These are phyloP conservation scores for Colletotrichum acutatum DNA, from an alignment of 2,329 filamentous ascomycete genomes.

Conservation along the genomic window DNA sequence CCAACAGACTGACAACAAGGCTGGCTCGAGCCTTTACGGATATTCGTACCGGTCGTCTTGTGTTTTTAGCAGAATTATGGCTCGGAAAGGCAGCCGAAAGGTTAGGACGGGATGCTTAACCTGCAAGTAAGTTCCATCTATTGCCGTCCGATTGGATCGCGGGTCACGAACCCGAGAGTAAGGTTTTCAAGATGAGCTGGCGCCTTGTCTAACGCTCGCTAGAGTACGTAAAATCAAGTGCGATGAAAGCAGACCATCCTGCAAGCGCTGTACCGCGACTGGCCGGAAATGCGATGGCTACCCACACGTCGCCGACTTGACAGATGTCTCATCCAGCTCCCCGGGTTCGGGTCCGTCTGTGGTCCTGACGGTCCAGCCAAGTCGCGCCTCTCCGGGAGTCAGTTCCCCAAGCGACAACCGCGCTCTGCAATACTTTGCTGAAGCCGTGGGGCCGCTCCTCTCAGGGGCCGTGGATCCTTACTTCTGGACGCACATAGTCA, in stretches of 20 bases:
- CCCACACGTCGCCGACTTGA: slow-evolving; percentile 37
- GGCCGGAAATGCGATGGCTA: slow-evolving; percentile 70
- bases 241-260: slow-evolving; percentile 65
- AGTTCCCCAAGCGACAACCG: slow-evolving; percentile 27
- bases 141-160: not conserved
- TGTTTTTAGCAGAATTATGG: slow-evolving; percentile 30
- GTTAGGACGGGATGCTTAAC: slow-evolving; percentile 63
- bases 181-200: not conserved
- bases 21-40: slow-evolving; percentile 7
- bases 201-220: not conserved
- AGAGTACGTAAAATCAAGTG: slow-evolving; percentile 68
- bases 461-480: slow-evolving; percentile 53
- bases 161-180: not conserved
- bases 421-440: slow-evolving; percentile 47
- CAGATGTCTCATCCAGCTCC: slow-evolving; percentile 19
- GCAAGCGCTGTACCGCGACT: slow-evolving; percentile 63
- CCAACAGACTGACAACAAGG: not conserved
- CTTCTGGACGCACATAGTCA: slow-evolving; percentile 58
- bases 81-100: slow-evolving; percentile 56
- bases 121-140: slow-evolving; percentile 57
- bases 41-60: not conserved
- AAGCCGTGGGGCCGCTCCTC: slow-evolving; percentile 47
- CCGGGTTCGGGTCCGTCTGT: slow-evolving; percentile 29
- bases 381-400: slow-evolving; percentile 32
- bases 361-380: slow-evolving; percentile 25